phyloP scores from a whole-genome alignment of 2,329 filamentous ascomycete species.

The Diaporthe nobilis region DNA sequence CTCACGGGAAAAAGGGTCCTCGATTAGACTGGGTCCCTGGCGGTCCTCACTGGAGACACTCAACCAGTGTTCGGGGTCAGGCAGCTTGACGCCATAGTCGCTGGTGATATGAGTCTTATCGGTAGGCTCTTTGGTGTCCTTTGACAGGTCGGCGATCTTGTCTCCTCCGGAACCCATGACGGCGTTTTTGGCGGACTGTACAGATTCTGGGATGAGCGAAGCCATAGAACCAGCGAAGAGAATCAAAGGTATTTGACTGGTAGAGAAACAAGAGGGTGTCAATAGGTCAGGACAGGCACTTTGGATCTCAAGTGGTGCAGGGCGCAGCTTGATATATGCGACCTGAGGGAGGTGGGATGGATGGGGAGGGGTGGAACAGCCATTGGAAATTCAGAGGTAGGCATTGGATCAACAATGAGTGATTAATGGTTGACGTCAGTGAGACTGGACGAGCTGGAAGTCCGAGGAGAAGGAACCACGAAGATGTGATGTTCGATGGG shows the following conservation, averaged over 20 bases:
- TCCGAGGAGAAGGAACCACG: background rate
- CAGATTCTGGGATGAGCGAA: constrained; percentile 49
- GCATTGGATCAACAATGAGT: constrained; percentile 29
- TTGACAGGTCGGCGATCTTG: constrained; percentile 74
- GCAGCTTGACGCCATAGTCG: constrained; percentile 82
- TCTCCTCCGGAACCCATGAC: constrained; percentile 58
- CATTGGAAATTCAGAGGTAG: constrained; percentile 34
- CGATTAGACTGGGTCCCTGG: constrained; percentile 77
- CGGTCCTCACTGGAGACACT: constrained; percentile 72
- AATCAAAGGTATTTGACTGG: background rate
- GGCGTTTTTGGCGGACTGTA: constrained; percentile 56
- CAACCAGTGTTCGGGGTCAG: constrained; percentile 84
- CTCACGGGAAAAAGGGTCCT: constrained; percentile 80
- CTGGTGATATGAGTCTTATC: constrained; percentile 76
- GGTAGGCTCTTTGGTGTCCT: constrained; percentile 71
- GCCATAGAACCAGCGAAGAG: constrained; percentile 26
- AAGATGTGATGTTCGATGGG: constrained; percentile 20
- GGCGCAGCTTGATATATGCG: constrained; percentile 16
- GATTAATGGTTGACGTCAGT: constrained; percentile 35
- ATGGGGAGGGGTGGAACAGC: background rate
- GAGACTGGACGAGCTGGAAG: background rate
- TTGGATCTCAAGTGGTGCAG: background rate
- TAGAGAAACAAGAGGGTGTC: background rate
- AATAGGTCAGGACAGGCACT: background rate
- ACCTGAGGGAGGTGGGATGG: background rate